Evolutionary conservation across 176 grass and related monocot species (phyloP).

Genomic region (Rhynchospora pubera): DNA sequence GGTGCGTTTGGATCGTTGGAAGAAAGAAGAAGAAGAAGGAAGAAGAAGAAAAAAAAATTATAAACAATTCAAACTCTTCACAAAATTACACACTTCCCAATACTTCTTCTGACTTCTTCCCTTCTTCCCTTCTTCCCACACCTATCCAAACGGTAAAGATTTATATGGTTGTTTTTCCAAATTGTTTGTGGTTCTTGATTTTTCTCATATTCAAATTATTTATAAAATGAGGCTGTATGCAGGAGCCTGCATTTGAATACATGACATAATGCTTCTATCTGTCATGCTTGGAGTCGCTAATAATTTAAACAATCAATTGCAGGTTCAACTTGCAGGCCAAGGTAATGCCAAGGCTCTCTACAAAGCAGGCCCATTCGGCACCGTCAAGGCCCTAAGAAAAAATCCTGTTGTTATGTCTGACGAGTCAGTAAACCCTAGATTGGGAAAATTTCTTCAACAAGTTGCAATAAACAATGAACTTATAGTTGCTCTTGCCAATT

Average conservation of each 20-base stretch:
- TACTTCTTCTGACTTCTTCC: too few species aligned
- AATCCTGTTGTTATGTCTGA: constrained; percentile 73
- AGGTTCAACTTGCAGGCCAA: constrained; percentile 61
- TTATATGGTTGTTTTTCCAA: not conserved
- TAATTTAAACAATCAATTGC: not conserved
- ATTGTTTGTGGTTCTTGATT: not conserved
- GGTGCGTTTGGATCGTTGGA: too few species aligned
- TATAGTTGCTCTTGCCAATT: constrained; percentile 88
- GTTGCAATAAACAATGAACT: constrained; percentile 78
- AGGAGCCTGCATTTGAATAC: not conserved
- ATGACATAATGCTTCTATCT: not conserved
- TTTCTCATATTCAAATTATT: not conserved
- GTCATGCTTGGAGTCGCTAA: not conserved
- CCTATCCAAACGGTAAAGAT: too few species aligned
- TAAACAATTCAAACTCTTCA: too few species aligned
- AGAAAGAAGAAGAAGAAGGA: too few species aligned
- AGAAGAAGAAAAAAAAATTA: too few species aligned
- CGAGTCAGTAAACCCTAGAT: constrained; percentile 63
- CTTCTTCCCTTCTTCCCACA: too few species aligned
- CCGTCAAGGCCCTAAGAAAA: constrained; percentile 82
- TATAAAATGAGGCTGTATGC: not conserved
- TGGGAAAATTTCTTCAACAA: constrained; percentile 60
- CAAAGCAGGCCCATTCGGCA: constrained; percentile 77
- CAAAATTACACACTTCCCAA: too few species aligned
- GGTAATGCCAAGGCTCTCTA: constrained; percentile 34